Evolutionary conservation across 495 filamentous ascomycete species (phyloP), one percentile per base, ranked within the genome.

Genomic region (Glonium stellatum): DNA sequence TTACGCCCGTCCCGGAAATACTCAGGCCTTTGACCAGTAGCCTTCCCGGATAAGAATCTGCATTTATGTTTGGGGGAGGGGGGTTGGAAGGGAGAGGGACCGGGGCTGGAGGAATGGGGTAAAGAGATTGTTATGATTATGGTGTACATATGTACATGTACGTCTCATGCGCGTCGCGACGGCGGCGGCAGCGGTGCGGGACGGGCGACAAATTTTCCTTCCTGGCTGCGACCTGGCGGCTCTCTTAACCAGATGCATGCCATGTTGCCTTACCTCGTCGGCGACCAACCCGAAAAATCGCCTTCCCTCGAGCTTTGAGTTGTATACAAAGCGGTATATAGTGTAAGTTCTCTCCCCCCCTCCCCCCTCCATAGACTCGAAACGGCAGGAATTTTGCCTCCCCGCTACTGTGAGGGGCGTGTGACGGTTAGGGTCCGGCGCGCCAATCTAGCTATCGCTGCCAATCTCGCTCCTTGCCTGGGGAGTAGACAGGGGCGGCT

Each of bases 181-280:
- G 27, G 27, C 27, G 27, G 27, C 27, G 27, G 27, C 27, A 31
- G 27, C 27, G 27, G 27, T 31, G 59, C 63, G 59, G 63, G 58
- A 66, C 49, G 61, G 59, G 55, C 59, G 61, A 66, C 63, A 66
- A 60, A 66, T 46, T 62, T 62, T 66, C 36, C 41, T 44, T 36
- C 54, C 22, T 58, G 46, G 23, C 53, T 55, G 36, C 44, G 22
- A 11, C 12, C 39, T 18, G 39, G 39, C 52, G 36, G 10, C 15
- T 35, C 31, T 51, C 54, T 57, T 61, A 51, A 58, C 62, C 13
- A 48, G 53, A 54, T 61, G 54, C 47, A 44, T 55, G 4, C 39
- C 12, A 15, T 18, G 39, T 44, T 2, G 39, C 39, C 39, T 18
- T 13, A 44, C n/a, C n/a, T n/a, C n/a, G n/a, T n/a, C n/a, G n/a